Evolutionary conservation across 2,329 filamentous ascomycete genomes (phyloP).

Genomic region (Botrytis squamosa): DNA sequence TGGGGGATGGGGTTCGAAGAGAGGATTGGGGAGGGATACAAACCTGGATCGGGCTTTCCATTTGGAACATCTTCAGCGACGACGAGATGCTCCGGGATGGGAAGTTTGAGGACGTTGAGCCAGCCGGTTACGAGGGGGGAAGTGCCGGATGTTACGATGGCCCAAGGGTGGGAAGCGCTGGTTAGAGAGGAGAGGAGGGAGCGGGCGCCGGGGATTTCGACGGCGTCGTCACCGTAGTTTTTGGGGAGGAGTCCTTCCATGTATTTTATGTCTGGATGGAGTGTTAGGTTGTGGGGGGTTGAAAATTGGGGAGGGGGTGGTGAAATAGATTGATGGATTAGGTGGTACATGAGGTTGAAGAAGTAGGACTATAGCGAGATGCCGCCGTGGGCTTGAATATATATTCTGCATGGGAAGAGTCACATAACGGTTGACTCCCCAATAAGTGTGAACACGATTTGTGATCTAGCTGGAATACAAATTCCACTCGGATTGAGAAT

Average conservation of each 20-base stretch:
- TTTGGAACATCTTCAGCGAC: conserved; percentile 72
- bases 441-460: rapidly evolving
- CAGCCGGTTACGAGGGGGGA: conserved; percentile 67
- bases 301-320: background rate
- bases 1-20: too few species aligned
- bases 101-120: conserved; percentile 65
- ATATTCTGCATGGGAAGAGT: background rate
- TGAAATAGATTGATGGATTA: too few species aligned
- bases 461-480: background rate
- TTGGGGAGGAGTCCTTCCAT: conserved; percentile 78
- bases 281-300: conserved; percentile 9
- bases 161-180: conserved; percentile 60
- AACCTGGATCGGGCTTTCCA: conserved; percentile 71
- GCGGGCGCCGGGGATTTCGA: conserved; percentile 83
- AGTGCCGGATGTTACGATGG: conserved; percentile 79
- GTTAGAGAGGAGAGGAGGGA: conserved; percentile 67
- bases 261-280: conserved; percentile 68
- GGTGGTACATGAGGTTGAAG: background rate
- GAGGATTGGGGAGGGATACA: background rate
- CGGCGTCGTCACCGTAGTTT: conserved; percentile 72
- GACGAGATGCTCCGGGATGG: conserved; percentile 64
- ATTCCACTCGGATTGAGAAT: background rate
- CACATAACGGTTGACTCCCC: rapidly evolving
- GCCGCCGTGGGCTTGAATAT: background rate
- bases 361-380: background rate